A percentile compares a stretch with the other conserved stretches of the same genome.
These are phyloP conservation scores for Sarocladium oryzae DNA, from an alignment of 2,329 filamentous ascomycete species.

Conservation along the genomic window DNA sequence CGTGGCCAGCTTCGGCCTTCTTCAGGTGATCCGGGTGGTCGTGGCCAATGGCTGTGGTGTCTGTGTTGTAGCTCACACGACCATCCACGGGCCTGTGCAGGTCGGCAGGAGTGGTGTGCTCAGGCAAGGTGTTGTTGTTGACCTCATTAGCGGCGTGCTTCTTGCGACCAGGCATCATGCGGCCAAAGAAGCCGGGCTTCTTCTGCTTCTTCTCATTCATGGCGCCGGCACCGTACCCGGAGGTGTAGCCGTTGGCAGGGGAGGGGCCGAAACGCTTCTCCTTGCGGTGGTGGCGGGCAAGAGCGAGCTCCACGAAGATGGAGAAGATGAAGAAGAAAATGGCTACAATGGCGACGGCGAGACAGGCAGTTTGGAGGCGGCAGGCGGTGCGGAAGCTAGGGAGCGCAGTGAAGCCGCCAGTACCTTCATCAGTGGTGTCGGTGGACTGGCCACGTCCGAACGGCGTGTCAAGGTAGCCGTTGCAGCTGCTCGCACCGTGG, in stretches of 20 bases:
- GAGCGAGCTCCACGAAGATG: conserved; percentile 59
- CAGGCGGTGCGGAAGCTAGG: conserved; percentile 54
- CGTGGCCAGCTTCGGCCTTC: conserved; percentile 18
- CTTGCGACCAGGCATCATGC: conserved; percentile 21
- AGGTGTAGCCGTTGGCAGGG: conserved; percentile 51
- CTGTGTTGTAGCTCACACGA: conserved; percentile 37
- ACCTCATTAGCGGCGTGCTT: conserved; percentile 18
- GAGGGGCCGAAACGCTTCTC: conserved; percentile 62
- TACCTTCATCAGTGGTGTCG: conserved; percentile 36
- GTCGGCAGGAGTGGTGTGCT: conserved; percentile 34
- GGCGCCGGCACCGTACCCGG: conserved; percentile 31
- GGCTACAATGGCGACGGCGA: conserved; percentile 72
- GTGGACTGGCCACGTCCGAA: conserved; percentile 59
- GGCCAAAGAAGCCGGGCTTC: conserved; percentile 24
- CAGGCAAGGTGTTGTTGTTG: conserved; percentile 28
- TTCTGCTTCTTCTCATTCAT: conserved; percentile 4
- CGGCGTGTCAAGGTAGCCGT: conserved; percentile 51
- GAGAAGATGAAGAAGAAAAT: conserved; percentile 72
- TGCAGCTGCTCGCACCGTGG: conserved; percentile 60
- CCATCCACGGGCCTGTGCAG: conserved; percentile 26
- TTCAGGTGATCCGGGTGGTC: conserved; percentile 20
- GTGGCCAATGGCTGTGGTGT: conserved; percentile 26
- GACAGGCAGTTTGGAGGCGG: conserved; percentile 66
- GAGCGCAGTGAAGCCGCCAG: conserved; percentile 39
- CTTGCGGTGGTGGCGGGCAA: conserved; percentile 65